Conservation (phyloP, 208 protist genomes). For the Endotrypanum monterogeii region DNA sequence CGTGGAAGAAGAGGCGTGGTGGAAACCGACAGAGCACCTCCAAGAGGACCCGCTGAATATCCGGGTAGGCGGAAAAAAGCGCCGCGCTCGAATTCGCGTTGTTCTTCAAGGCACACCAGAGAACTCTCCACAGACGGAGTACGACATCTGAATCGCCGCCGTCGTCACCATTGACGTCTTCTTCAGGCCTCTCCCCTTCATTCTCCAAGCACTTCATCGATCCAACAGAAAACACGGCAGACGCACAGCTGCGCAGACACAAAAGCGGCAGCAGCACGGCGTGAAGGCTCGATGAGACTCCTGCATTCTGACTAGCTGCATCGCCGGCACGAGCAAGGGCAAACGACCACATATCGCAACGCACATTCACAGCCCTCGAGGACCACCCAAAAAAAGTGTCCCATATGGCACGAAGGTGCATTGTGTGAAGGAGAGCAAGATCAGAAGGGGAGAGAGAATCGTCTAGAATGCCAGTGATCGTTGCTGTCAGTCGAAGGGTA, state of each 20-base stretch:
- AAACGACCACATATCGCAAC: neutral
- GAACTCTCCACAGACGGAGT: slow-evolving; percentile 7
- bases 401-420: slow-evolving; percentile 28
- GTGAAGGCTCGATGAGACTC: slow-evolving; percentile 18
- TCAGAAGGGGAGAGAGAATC: neutral
- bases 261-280: slow-evolving; percentile 52
- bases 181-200: neutral
- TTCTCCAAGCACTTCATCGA: neutral
- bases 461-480: neutral
- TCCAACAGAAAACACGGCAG: neutral
- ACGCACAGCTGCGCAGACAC: slow-evolving; percentile 51
- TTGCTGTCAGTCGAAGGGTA: slow-evolving; percentile 13
- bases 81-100: neutral
- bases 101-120: slow-evolving; percentile 3
- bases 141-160: neutral
- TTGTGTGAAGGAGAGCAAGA: neutral
- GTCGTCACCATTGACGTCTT: neutral
- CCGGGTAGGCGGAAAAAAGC: slow-evolving; percentile 20
- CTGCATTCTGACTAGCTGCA: neutral
- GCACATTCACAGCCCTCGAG: neutral
- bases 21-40: slow-evolving; percentile 51
- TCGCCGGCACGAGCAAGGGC: neutral
- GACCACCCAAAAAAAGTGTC: slow-evolving; percentile 15
- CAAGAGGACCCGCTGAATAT: slow-evolving; percentile 43
- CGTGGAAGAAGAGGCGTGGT: slow-evolving; percentile 21